Evolutionary conservation across 106 monocot genomes (phyloP), one percentile per base, ranked within the genome.

Genomic region (Allium sativum): DNA sequence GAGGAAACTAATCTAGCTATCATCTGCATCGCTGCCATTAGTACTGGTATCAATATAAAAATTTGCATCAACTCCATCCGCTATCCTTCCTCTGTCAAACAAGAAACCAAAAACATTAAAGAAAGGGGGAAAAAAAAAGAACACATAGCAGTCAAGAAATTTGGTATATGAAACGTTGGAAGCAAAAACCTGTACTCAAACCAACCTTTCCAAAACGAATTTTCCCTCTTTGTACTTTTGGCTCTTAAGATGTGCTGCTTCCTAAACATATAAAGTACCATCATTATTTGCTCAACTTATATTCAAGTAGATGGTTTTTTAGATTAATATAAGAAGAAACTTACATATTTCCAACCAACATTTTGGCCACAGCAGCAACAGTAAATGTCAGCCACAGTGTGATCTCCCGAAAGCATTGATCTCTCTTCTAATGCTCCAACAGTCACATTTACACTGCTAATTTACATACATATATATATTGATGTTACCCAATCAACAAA

Each of bases 291-390:
- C 2, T 31, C 1, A 22, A 22, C 31, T 3, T 3, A 5, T 31
- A 12, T 50, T 50, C 15, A 12, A 50, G 15, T 12, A 50, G 48
- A 50, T 11, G 15, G 48, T 50, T 50, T 50, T 50, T 7, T 12
- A 50, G 2, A 50, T 50, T 12, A 50, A 15, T 7, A 31, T 31
- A 50, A 50, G 11, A 50, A 50, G 15, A 50, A 50, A 15, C 81
- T 68, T 65, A 81, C 81, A 55, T 81, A 81, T 81, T 81, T 76
- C 81, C 81, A 81, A 18, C 81, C 81, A 12, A 76, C 81, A 72
- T 76, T 81, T 69, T 76, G 76, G 7, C 76, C 81, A 68, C 81
- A 81, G 62, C 8, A 68, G 69, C 76, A 76, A 50, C 76, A 81
- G 48, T 65, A 81, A 58, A 81, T 69, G 42, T 81, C 76, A 51